Conservation (phyloP, 768 basidiomycete genomes). For the Dacryopinax spathularia region DNA sequence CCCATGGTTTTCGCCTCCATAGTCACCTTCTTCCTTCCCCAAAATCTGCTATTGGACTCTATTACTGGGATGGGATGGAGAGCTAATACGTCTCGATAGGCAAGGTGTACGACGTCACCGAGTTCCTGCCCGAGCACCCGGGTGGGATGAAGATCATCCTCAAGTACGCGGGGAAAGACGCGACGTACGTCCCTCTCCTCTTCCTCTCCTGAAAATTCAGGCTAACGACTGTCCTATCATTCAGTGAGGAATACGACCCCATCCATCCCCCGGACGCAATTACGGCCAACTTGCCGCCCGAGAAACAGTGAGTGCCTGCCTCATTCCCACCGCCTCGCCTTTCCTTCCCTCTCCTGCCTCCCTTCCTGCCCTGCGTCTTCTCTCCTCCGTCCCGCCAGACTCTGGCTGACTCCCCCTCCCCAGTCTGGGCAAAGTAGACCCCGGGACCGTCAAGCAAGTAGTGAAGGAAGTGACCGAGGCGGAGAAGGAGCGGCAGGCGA, state of each 20-base stretch:
- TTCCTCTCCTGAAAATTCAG: not conserved
- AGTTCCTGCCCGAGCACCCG: conserved; percentile 58
- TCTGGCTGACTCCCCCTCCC: too few relatives aligned
- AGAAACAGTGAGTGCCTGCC: conserved; percentile 52
- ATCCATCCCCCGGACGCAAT: conserved; percentile 30
- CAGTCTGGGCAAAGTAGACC: conserved; percentile 57
- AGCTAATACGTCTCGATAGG: conserved; percentile 27
- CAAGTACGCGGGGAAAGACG: conserved; percentile 81
- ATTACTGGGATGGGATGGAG: not conserved
- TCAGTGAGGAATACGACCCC: conserved; percentile 65
- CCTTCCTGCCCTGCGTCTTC: not conserved
- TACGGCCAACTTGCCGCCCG: conserved; percentile 44
- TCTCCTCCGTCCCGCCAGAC: not conserved
- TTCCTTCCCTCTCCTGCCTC: conserved; percentile 1
- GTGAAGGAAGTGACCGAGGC: conserved; percentile 50
- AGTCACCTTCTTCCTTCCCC: not conserved
- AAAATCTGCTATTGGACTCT: too few relatives aligned
- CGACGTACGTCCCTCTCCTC: conserved; percentile 43
- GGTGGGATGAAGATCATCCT: conserved; percentile 74
- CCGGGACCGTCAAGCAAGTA: conserved; percentile 47
- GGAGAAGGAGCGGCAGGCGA: conserved; percentile 53
- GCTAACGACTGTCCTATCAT: not conserved
- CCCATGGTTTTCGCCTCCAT: not conserved
- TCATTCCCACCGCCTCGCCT: not conserved
- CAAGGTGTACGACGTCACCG: conserved; percentile 65